A percentile compares a stretch with the other conserved stretches of the same genome.
phyloP scores from a whole-genome alignment of 2,329 filamentous ascomycete species.

The Boeremia exigua region DNA sequence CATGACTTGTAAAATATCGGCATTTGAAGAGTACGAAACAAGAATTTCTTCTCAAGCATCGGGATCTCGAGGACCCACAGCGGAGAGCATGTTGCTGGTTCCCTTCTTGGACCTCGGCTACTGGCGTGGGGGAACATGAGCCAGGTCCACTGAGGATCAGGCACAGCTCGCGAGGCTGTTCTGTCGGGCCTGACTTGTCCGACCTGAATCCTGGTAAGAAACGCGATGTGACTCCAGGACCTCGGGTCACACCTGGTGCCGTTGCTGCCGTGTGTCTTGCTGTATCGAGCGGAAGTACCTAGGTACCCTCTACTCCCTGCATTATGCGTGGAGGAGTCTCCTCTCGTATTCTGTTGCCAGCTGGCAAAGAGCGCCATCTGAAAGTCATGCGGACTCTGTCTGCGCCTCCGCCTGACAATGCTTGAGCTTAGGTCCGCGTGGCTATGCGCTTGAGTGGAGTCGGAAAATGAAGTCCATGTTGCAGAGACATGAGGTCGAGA shows the following conservation, averaged over 20 bases:
- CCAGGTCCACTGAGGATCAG: constrained; percentile 37
- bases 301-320: background rate
- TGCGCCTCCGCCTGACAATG: background rate
- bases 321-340: background rate
- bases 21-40: background rate
- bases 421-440: background rate
- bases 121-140: constrained; percentile 37
- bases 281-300: background rate
- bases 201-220: constrained; percentile 34
- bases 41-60: background rate
- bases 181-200: constrained; percentile 15
- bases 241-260: background rate
- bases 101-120: constrained; percentile 21
- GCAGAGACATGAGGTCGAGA: constrained; percentile 19
- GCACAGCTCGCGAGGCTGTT: constrained; percentile 35
- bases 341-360: background rate
- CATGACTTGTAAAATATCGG: background rate
- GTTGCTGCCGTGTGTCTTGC: background rate
- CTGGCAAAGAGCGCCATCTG: background rate
- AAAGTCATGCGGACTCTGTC: background rate
- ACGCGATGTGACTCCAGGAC: constrained; percentile 29
- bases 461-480: background rate
- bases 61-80: background rate
- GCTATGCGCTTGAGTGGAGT: constrained; percentile 9
- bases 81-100: constrained; percentile 25